Conservation (phyloP, 257 asterid genomes). For the Solanum lignicaule region DNA sequence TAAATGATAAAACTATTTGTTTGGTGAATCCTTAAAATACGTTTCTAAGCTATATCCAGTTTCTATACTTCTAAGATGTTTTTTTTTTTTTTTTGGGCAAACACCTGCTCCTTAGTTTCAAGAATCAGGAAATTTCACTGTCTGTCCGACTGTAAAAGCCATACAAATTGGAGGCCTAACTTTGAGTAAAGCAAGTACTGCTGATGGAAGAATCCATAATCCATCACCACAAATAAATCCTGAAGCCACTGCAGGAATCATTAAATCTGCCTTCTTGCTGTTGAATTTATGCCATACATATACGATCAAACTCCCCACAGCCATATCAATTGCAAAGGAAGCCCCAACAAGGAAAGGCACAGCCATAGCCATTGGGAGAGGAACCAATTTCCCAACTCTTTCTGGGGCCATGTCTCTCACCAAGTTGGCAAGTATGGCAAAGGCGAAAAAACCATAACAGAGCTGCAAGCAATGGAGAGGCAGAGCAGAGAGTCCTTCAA, state of each 20-base stretch:
- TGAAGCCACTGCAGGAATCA: constrained; percentile 65
- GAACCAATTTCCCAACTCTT: constrained; percentile 37
- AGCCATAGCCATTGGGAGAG: constrained; percentile 85
- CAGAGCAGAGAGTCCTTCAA: constrained; percentile 61
- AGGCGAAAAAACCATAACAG: constrained; percentile 49
- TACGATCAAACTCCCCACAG: constrained; percentile 57
- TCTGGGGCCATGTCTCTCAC: constrained; percentile 28
- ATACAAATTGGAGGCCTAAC: constrained; percentile 56
- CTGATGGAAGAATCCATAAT: constrained; percentile 59
- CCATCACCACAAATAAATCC: constrained; percentile 77
- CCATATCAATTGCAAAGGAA: constrained; percentile 68
- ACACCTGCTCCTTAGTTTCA: not conserved
- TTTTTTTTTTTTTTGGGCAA: not conserved
- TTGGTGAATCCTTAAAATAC: not conserved
- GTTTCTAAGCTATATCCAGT: not conserved
- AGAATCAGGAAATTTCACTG: constrained; percentile 8
- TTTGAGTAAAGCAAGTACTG: constrained; percentile 46
- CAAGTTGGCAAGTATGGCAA: constrained; percentile 37
- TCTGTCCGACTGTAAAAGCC: constrained; percentile 30
- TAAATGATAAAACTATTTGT: not conserved
- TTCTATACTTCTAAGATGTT: not conserved
- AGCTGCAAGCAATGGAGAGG: constrained; percentile 58
- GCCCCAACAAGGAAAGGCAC: constrained; percentile 75
- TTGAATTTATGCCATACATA: constrained; percentile 39
- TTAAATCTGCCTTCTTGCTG: constrained; percentile 30